phyloP scores from a whole-genome alignment of 1,284 basidiomycete genomes.

The Golubevia pallescens region DNA sequence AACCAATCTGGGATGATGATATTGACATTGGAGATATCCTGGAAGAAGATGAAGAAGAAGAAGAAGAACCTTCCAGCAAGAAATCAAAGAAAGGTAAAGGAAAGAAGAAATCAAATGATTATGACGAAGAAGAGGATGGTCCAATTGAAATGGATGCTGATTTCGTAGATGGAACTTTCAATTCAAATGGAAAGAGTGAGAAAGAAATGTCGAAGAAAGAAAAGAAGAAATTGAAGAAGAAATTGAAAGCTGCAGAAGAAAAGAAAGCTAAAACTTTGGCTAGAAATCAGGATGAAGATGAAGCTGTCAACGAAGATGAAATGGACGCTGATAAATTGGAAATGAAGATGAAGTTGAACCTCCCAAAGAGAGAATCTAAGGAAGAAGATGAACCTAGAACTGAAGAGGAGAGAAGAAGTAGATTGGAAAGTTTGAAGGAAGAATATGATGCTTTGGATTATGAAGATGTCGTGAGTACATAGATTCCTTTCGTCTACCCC shows the following conservation, averaged over 20 bases:
- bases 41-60: constrained; percentile 64
- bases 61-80: constrained; percentile 57
- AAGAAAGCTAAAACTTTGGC: constrained; percentile 67
- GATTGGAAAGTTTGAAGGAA: constrained; percentile 85
- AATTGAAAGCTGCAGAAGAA: constrained; percentile 10
- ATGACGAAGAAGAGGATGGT: constrained; percentile 66
- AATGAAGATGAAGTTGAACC: background rate
- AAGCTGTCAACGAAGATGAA: constrained; percentile 54
- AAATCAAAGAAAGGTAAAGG: constrained; percentile 69
- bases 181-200: constrained; percentile 31
- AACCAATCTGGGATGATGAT: constrained; percentile 88
- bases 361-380: background rate
- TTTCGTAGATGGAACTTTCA: constrained; percentile 58
- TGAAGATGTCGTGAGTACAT: constrained; percentile 82
- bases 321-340: constrained; percentile 29
- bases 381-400: background rate
- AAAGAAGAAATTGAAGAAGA: constrained; percentile 71
- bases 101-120: constrained; percentile 66
- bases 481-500: too few relatives aligned
- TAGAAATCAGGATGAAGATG: constrained; percentile 43
- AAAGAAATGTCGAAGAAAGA: constrained; percentile 77
- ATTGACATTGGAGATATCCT: constrained; percentile 78
- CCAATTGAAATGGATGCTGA: constrained; percentile 78
- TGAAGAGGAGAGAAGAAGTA: constrained; percentile 39
- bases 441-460: constrained; percentile 89